Base-by-base conservation (phyloP, 2,329 filamentous ascomycete species). In the Fusarium coffeatum region DNA sequence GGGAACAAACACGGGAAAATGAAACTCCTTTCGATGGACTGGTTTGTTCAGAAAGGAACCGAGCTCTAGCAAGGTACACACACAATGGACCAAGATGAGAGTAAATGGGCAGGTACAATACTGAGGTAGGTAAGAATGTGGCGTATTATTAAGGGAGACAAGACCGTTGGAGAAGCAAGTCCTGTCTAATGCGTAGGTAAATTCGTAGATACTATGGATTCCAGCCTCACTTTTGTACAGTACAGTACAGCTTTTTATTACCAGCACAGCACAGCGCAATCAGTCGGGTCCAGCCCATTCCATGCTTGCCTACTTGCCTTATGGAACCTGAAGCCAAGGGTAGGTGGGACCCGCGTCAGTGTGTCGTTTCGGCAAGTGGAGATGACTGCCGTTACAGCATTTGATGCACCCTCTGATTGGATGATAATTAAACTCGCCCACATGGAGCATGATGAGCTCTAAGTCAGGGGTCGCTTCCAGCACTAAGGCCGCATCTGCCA, bases 281-380 rank as follows among this genome's bases (percentile, higher is more conserved):
- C 34, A 41, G 49, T 45, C 23, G n/a, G n/a, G n/a, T n/a, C n/a
- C n/a, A n/a, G n/a, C n/a, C n/a, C 23, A 25, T 46, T 32, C 15
- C 22, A 34, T 59, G 46, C 41, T 41, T 45, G 46, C 41, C 27
- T 45, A 30, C 49, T 42, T 43, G 51, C 51, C 20, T 45, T 43
- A 47, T 23, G 11, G 48, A 40, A 40, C 53, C 43, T 55, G 41
- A 16, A 49, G 28, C 40, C 50, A 28, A 18, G 51, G 20, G 34
- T 18, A n/a, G 18, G 34, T 18, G 34, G 34, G 34, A 37, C 34
- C 34, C 43, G 23, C 27, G 23, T 18, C 25, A 18, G 8, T 43
- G n/a, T 51, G 59, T 50, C 41, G 49, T 49, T 66, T 55, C 60
- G 59, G 68, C 25, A 70, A 71, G 68, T 70, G 65, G 65, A 42